Base-by-base conservation (phyloP, 2,329 filamentous ascomycete genomes). In the Chrysoporthe austroafricana region DNA sequence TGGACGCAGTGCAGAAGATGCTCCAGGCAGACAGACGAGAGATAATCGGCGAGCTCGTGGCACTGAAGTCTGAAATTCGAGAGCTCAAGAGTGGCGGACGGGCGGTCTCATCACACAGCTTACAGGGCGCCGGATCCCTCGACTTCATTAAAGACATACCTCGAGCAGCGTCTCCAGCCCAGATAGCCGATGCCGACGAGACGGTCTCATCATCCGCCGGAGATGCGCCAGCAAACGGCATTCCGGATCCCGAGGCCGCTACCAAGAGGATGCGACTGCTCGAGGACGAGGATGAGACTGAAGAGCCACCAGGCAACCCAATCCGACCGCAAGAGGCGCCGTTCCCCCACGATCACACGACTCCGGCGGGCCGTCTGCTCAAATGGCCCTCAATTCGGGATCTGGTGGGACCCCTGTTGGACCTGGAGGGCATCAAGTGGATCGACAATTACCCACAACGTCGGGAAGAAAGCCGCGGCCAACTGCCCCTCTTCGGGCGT, bases 311-410 rank as follows among this genome's bases (percentile, higher is more conserved):
- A 44, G 64, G 69, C 44, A 56, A 56, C 8, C 79, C 83, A 13
- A 84, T 86, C 7, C 80, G 79, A 14, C 85, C 85, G 1, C 88
- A 88, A 59, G 85, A 89, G 71, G 86, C 91, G 16, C 87, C 91
- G 1, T 92, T 97, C 66, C 92, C 93, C 0, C 87, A 90, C 39
- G 92, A 97, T 72, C 95, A 98, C 75, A 96, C 93, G 0, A 97
- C 94, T 0, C 88, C 93, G n/a, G 94, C 94, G 1, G 92, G 96
- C 62, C 87, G 94, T 70, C 82, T 98, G 21, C 81, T 98, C 39
- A 84, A 86, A 59, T 94, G 91, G 89, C 86, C 86, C 0, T 85
- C 89, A 0, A 93, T 96, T 65, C 79, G 83, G 75, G 80, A 84
- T 70, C 76, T 97, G 75, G 88, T 92, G 44, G 82, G 75, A 69